Evolutionary conservation across 2,329 filamentous ascomycete genomes (phyloP), one percentile per base, ranked within the genome.

Genomic region (Lasiodiplodia gonubiensis): DNA sequence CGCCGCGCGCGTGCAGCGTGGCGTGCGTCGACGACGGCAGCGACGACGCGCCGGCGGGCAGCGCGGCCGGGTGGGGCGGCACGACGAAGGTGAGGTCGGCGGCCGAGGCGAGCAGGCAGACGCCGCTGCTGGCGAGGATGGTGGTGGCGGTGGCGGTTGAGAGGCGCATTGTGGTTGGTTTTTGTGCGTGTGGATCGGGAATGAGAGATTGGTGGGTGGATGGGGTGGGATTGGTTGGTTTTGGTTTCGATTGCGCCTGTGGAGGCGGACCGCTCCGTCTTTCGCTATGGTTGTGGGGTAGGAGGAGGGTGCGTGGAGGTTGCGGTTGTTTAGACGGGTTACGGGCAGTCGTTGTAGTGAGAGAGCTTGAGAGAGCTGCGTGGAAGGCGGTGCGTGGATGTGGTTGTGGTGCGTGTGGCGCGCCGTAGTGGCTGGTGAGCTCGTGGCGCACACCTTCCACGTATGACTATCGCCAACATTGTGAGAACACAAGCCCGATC

Each of bases 1-100:
- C 80, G 21, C 82, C 82, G 51, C 80, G 77, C 4, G 86, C 89
- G 46, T 89, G 89, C 75, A 90, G 89, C 61, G 90, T 90, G 69
- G 86, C 86, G 74, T 89, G 83, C 25, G 89, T 89, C 64, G 89
- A 86, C 70, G 64, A 52, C 3, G 49, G 53, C 12, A 69, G 67
- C 12, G 51, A 6, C 7, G 51, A 64, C 5, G 35, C 48, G 11
- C 27, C 51, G 39, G 49, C 35, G 12, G 61, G 42, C 8, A 54
- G 21, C 69, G 54, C 63, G 48, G 70, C 49, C 70, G 72, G 6
- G 70, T 72, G 70, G 68, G 67, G 64, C 21, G 60, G 49, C 51
- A 68, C 30, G 11, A 21, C 33, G 39, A 63, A n/a, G 35, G 60
- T 65, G 46, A 68, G 39, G 52, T 65, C 46, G 52, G 67, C 60